phyloP scores from a whole-genome alignment of 148 eudicot species.

The Agrostemma githago region DNA sequence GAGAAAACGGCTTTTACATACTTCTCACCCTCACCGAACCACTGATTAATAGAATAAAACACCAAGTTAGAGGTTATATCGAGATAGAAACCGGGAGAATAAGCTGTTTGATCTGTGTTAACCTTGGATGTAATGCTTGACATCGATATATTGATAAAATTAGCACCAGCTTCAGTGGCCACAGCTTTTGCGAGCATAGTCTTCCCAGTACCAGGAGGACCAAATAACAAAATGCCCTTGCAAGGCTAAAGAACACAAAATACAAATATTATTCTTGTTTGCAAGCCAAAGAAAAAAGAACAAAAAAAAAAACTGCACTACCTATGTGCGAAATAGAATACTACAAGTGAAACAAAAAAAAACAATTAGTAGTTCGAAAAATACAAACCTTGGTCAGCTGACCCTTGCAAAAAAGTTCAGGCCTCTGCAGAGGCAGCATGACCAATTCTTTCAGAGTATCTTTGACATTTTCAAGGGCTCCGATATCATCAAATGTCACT shows the following conservation, averaged over 20 bases:
- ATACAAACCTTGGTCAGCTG: slow-evolving; percentile 78
- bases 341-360: slow-evolving; percentile 5
- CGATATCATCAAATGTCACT: slow-evolving; percentile 95
- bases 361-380: background rate
- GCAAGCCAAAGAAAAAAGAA: background rate
- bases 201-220: slow-evolving; percentile 99
- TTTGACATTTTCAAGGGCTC: slow-evolving; percentile 94
- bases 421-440: slow-evolving; percentile 96
- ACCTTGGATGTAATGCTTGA: slow-evolving; percentile 99
- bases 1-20: slow-evolving; percentile 98
- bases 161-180: slow-evolving; percentile 99
- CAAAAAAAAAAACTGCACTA: background rate
- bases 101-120: background rate
- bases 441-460: slow-evolving; percentile 96
- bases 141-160: slow-evolving; percentile 95
- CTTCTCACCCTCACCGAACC: slow-evolving; percentile 99
- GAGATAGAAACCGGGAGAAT: background rate
- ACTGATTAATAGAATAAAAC: slow-evolving; percentile 43
- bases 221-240: slow-evolving; percentile 96
- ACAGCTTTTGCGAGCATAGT: slow-evolving; percentile 99
- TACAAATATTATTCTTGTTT: background rate
- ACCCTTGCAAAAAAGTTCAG: slow-evolving; percentile 95
- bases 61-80: slow-evolving; percentile 7
- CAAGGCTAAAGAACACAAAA: slow-evolving; percentile 60
- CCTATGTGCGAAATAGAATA: background rate